These are phyloP conservation scores for Hypomontagnella submonticulosa DNA, from an alignment of 495 filamentous ascomycete genomes.

Conservation along the genomic window DNA sequence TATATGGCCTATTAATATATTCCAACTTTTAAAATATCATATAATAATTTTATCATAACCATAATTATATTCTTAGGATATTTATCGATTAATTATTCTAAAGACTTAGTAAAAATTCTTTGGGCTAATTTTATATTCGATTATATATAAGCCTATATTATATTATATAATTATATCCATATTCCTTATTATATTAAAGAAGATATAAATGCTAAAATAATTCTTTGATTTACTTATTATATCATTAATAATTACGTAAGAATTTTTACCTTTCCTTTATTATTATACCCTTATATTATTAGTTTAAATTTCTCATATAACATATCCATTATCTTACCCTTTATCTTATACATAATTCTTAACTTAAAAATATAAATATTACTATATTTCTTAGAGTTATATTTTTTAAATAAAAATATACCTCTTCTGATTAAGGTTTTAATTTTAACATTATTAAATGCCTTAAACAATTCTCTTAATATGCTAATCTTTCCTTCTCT, in stretches of 20 bases:
- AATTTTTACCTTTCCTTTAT: slow-evolving; percentile 3
- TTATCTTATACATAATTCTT: slow-evolving; percentile 1
- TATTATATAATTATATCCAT: not conserved
- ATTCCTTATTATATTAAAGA: not conserved
- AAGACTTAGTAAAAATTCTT: not conserved
- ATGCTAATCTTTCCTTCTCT: not conserved
- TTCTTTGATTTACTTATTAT: not conserved
- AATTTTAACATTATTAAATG: not conserved
- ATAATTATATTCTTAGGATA: not conserved
- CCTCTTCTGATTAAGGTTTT: not conserved
- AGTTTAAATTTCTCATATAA: not conserved
- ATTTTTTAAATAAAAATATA: not conserved
- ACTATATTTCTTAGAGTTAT: not conserved
- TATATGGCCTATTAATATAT: not conserved
- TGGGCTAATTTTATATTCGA: not conserved
- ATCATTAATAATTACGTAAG: not conserved
- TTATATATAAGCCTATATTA: not conserved
- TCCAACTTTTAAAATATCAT: not conserved
- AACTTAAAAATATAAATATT: not conserved
- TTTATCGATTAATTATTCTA: not conserved
- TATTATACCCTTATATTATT: not conserved
- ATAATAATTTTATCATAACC: not conserved
- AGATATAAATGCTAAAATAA: not conserved
- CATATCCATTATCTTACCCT: not conserved
- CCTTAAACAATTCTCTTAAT: not conserved